A percentile compares a stretch with the other conserved stretches of the same genome.
These are phyloP conservation scores for Fraxinus platypoda DNA, from an alignment of 305 asterid species.

Conservation along the genomic window DNA sequence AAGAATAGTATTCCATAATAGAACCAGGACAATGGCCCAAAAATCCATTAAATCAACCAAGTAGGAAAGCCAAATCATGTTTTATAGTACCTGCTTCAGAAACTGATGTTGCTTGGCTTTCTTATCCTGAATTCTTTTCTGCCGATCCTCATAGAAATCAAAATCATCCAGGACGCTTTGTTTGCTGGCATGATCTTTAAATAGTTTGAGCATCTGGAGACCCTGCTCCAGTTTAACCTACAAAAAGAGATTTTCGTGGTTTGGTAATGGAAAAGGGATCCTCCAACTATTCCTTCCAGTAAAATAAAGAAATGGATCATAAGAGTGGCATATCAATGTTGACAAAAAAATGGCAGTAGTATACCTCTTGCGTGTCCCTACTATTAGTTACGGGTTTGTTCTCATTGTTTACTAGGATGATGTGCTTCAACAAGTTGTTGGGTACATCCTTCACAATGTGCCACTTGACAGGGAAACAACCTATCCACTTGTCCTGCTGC, in stretches of 20 bases:
- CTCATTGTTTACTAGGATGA: slow-evolving; percentile 63
- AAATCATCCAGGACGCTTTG: slow-evolving; percentile 77
- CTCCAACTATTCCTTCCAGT: background rate
- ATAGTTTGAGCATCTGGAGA: slow-evolving; percentile 62
- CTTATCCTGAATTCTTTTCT: slow-evolving; percentile 66
- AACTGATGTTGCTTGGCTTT: slow-evolving; percentile 61
- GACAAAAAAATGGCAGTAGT: background rate
- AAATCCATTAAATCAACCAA: background rate
- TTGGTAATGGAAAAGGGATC: background rate
- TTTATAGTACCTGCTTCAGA: slow-evolving; percentile 48
- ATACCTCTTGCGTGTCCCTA: slow-evolving; percentile 81
- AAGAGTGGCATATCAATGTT: background rate
- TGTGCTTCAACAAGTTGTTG: slow-evolving; percentile 61
- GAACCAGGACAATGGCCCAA: background rate
- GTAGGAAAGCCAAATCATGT: background rate
- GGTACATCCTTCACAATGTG: slow-evolving; percentile 78
- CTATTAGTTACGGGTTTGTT: slow-evolving; percentile 72
- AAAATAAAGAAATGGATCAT: background rate
- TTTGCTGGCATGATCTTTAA: slow-evolving; percentile 60
- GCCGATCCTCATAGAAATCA: slow-evolving; percentile 76
- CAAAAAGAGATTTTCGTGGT: background rate
- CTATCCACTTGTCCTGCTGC: slow-evolving; percentile 90
- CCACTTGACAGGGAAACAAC: slow-evolving; percentile 85
- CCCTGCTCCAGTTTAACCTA: slow-evolving; percentile 77
- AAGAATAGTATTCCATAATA: background rate